phyloP scores from a whole-genome alignment of 768 basidiomycete genomes.

The Leccinellum albellum region DNA sequence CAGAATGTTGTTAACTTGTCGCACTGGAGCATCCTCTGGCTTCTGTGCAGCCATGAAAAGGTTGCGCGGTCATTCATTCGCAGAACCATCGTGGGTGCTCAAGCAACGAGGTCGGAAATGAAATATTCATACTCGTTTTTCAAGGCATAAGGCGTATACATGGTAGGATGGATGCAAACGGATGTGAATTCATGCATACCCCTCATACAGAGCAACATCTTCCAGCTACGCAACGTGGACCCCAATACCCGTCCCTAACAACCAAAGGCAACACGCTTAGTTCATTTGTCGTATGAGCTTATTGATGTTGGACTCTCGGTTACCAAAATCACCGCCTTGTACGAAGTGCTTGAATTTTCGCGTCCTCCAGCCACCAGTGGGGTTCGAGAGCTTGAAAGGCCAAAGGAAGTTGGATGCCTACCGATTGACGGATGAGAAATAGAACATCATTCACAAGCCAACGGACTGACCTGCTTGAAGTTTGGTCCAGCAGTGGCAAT shows the following conservation, averaged over 20 bases:
- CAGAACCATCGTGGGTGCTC: background rate
- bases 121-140: slow-evolving; percentile 25
- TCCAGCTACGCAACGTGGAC: slow-evolving; percentile 5
- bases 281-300: slow-evolving; percentile 96
- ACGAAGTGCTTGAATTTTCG: slow-evolving; percentile 98
- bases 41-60: slow-evolving; percentile 12
- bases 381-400: slow-evolving; percentile 99
- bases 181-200: slow-evolving; percentile 32
- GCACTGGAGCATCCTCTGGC: slow-evolving; percentile 10
- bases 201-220: slow-evolving; percentile 13
- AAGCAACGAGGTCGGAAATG: background rate
- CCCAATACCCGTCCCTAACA: slow-evolving; percentile 2
- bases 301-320: slow-evolving; percentile 97
- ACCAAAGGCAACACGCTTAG: slow-evolving; percentile 34
- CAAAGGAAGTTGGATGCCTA: slow-evolving; percentile 94
- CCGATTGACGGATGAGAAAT: background rate
- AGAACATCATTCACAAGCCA: background rate
- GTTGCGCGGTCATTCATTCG: background rate
- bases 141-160: slow-evolving; percentile 29
- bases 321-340: slow-evolving; percentile 95
- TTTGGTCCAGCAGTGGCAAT: slow-evolving; percentile 93
- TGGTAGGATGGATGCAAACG: slow-evolving; percentile 15
- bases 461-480: slow-evolving; percentile 86
- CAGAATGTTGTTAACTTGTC: slow-evolving; percentile 29
- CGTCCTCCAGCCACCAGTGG: slow-evolving; percentile 95